phyloP scores from a whole-genome alignment of 1,284 basidiomycete genomes.

The Puccinia polysora region DNA sequence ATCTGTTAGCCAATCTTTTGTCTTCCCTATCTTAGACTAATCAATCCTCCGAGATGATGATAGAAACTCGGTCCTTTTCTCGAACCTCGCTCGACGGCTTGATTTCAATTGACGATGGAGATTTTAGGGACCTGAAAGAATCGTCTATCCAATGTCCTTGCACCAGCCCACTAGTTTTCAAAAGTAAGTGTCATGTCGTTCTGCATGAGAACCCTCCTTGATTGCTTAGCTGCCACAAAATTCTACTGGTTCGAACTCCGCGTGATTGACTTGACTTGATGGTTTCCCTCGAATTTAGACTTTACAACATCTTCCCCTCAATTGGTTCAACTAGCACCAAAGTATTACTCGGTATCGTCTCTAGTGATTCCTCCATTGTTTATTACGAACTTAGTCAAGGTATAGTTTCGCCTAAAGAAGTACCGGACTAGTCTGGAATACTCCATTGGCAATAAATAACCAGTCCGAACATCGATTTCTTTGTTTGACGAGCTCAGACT shows the following conservation, averaged over 20 bases:
- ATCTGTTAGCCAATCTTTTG: not conserved
- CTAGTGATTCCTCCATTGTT: slow-evolving; percentile 47
- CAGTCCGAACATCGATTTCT: too few species aligned
- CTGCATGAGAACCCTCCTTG: not conserved
- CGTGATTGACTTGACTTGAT: not conserved
- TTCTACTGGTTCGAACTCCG: slow-evolving; percentile 35
- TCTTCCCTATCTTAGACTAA: not conserved
- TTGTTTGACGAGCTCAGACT: too few species aligned
- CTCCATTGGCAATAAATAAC: not conserved
- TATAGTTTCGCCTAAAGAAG: slow-evolving; percentile 49
- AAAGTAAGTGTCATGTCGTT: not conserved
- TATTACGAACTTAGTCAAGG: slow-evolving; percentile 48
- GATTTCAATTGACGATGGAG: too few species aligned
- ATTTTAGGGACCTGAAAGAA: not conserved
- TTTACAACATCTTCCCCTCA: slow-evolving; percentile 4
- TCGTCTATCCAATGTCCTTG: slow-evolving; percentile 21
- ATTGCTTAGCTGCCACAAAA: slow-evolving; percentile 11
- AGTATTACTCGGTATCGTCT: slow-evolving; percentile 45
- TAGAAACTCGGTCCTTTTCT: not conserved
- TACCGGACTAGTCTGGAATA: slow-evolving; percentile 45
- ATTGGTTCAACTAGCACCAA: not conserved
- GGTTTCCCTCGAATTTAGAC: not conserved
- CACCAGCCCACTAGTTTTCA: slow-evolving; percentile 19
- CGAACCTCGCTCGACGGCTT: too few species aligned
- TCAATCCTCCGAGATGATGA: not conserved